These are phyloP conservation scores for Cucumis sativus DNA, from an alignment of 306 rosid genomes.

Conservation along the genomic window Cucumber_9930_V3 NC_026661.2:5158501-5159000, in stretches of 20 bases:
- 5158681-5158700: too few species aligned
- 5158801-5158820: slow-evolving; percentile 41
- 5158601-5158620: not conserved
- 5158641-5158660: too few species aligned
- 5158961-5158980: not conserved
- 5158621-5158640: too few species aligned
- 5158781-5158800: not conserved
- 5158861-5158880: slow-evolving; percentile 46
- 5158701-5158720: too few species aligned
- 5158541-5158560: not conserved
- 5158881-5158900: not conserved
- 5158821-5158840: slow-evolving; percentile 27
- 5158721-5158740: too few species aligned
- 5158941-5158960: not conserved
- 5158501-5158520: not conserved
- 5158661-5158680: too few species aligned
- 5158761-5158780: not conserved
- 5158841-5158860: slow-evolving; percentile 38
- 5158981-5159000: not conserved
- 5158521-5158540: not conserved
- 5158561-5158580: not conserved
- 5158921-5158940: not conserved
- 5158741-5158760: not conserved
- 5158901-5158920: not conserved
- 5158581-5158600: not conserved